These are phyloP conservation scores for Gaeumannomyces tritici DNA, from an alignment of 2,329 filamentous ascomycete species.

Conservation along the genomic window DNA sequence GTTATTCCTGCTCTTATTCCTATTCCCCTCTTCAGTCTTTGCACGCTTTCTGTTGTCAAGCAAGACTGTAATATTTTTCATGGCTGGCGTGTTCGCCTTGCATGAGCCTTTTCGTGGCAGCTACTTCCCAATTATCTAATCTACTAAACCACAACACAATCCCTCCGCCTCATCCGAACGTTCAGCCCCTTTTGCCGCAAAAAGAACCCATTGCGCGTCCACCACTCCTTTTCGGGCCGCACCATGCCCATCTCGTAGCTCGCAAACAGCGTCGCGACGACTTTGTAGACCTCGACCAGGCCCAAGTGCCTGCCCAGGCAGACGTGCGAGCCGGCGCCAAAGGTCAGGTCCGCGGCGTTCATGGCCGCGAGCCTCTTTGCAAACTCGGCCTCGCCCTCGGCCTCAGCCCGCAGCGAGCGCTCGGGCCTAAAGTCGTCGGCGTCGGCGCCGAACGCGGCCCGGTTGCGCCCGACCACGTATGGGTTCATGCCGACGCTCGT, in stretches of 20 bases:
- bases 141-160: too few relatives aligned
- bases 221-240: slow-evolving; percentile 13
- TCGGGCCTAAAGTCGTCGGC: slow-evolving; percentile 34
- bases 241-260: slow-evolving; percentile 25
- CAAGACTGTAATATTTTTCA: too few relatives aligned
- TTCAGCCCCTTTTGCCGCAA: slow-evolving; percentile 4
- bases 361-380: slow-evolving; percentile 22
- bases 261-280: slow-evolving; percentile 29
- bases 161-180: background rate
- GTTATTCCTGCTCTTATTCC: too few relatives aligned
- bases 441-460: slow-evolving; percentile 31
- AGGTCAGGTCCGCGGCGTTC: slow-evolving; percentile 26
- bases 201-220: slow-evolving; percentile 8
- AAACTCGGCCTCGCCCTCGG: slow-evolving; percentile 23
- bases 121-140: too few relatives aligned
- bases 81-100: too few relatives aligned
- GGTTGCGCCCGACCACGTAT: slow-evolving; percentile 27
- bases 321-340: slow-evolving; percentile 27
- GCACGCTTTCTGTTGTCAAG: too few relatives aligned
- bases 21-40: too few relatives aligned
- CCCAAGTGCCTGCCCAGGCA: slow-evolving; percentile 27
- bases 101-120: too few relatives aligned
- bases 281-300: slow-evolving; percentile 23
- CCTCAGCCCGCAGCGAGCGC: slow-evolving; percentile 29
- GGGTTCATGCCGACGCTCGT: slow-evolving; percentile 31